phyloP scores from a whole-genome alignment of 306 rosid species.

The Casuarina glauca region DNA sequence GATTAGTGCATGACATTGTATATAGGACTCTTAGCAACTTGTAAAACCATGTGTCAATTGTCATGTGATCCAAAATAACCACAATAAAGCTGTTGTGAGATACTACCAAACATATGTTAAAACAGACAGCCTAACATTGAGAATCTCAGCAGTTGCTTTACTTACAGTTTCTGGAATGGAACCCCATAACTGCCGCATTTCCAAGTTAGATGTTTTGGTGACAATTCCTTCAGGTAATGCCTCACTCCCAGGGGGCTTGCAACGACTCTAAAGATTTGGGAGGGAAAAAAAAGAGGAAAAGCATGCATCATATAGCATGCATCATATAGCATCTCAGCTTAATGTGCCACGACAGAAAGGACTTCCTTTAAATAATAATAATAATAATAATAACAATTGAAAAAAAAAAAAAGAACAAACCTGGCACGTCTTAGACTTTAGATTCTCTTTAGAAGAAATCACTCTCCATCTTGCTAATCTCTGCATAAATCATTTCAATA shows the following conservation, averaged over 20 bases:
- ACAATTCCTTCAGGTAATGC: slow-evolving; percentile 49
- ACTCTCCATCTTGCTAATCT: slow-evolving; percentile 69
- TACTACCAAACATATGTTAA: not conserved
- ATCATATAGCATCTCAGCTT: not conserved
- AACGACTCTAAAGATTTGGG: slow-evolving; percentile 30
- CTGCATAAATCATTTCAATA: slow-evolving; percentile 43
- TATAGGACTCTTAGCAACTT: not conserved
- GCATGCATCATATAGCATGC: too few species aligned
- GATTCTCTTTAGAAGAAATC: slow-evolving; percentile 28
- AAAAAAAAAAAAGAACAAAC: slow-evolving; percentile 36
- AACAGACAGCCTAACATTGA: not conserved
- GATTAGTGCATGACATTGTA: not conserved
- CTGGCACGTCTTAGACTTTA: slow-evolving; percentile 53
- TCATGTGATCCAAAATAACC: not conserved
- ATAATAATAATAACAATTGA: not conserved
- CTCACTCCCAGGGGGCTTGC: slow-evolving; percentile 38
- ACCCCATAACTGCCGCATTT: slow-evolving; percentile 48
- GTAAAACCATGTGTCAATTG: not conserved
- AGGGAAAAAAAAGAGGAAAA: not conserved
- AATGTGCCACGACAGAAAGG: not conserved
- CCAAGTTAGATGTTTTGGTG: slow-evolving; percentile 42
- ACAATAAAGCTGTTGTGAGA: not conserved
- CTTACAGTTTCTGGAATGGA: slow-evolving; percentile 36
- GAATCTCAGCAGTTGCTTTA: not conserved
- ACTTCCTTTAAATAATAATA: not conserved